These are phyloP conservation scores for Penicillium bovifimosum DNA, from an alignment of 495 filamentous ascomycete genomes.

Conservation along the genomic window DNA sequence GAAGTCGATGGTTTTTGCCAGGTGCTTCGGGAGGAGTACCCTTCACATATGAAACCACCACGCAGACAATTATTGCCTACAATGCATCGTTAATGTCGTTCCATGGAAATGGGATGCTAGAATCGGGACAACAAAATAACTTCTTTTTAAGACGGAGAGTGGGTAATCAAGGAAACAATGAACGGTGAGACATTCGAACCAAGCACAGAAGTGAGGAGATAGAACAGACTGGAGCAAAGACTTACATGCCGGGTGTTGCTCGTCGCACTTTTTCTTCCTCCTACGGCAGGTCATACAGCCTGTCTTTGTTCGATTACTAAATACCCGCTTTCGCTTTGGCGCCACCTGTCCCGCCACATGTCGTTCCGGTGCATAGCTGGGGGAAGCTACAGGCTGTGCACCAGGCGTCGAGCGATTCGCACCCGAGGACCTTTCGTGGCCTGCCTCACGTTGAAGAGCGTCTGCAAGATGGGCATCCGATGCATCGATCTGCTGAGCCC, in stretches of 20 bases:
- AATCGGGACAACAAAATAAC: not conserved
- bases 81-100: slow-evolving; percentile 1
- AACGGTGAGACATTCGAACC: too few species aligned
- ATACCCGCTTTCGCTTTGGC: slow-evolving; percentile 78
- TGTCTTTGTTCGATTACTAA: slow-evolving; percentile 95
- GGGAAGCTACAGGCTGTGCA: slow-evolving; percentile 29
- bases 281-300: slow-evolving; percentile 92
- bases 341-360: slow-evolving; percentile 54
- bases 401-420: slow-evolving; percentile 29
- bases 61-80: slow-evolving; percentile 87
- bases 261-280: slow-evolving; percentile 98
- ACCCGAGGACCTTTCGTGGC: slow-evolving; percentile 33
- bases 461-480: slow-evolving; percentile 47
- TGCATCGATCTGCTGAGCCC: slow-evolving; percentile 45
- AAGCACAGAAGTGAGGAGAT: not conserved
- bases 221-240: not conserved
- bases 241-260: slow-evolving; percentile 87
- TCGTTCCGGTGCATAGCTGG: slow-evolving; percentile 37
- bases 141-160: not conserved
- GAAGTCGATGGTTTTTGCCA: slow-evolving; percentile 62
- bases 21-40: slow-evolving; percentile 74
- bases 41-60: slow-evolving; percentile 88
- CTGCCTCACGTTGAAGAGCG: slow-evolving; percentile 46
- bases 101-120: not conserved
- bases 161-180: too few species aligned